Evolutionary conservation across 805 yeast genomes (phyloP), one percentile per base, ranked within the genome.

Genomic region (Nakazawaea molendinolei): DNA sequence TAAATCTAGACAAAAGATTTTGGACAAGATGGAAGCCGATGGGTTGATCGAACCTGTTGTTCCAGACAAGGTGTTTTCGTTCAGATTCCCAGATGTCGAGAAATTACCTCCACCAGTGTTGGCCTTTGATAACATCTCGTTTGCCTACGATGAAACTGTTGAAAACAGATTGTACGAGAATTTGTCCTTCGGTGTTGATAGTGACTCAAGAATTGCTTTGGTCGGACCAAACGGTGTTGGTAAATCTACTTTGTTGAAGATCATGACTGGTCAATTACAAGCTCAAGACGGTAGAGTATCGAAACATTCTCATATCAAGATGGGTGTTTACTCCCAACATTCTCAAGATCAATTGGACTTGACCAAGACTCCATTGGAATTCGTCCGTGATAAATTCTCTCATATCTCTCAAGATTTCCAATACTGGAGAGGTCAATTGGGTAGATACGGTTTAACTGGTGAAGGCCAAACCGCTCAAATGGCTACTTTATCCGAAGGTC

Each of bases 211-310:
- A 70, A 79, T 90, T 56, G 97, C 98, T 28, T 73, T 90, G 34
- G 97, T 90, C 43, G 98, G 98, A 28, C 97, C 97, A 58, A 90
- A 90, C 63, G 98, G 98, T 85, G 90, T 90, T 51, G 98, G 98
- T 69, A 90, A 90, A 66, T 89, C 97, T 35, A 90, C 98, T 14
- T 68, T 90, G 57, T 78, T 92, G 60, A 92, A 92, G 63, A 73
- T 92, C 56, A 90, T 92, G 95, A 94, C 96, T 51, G 98, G 98
- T 65, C 80, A 76, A 51, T 73, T 90, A 55, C 76, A 71, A 49
- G 86, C 97, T 37, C 95, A 90, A 63, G 65, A 74, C 47, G 98
- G 98, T 56, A 81, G 97, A 69, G 95, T 92, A 44, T 86, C 95
- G 41, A 84, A 94, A 63, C 98, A 92, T 67, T 83, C 97, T 18